phyloP scores from a whole-genome alignment of 768 basidiomycete genomes.

The Mycena rosella region DNA sequence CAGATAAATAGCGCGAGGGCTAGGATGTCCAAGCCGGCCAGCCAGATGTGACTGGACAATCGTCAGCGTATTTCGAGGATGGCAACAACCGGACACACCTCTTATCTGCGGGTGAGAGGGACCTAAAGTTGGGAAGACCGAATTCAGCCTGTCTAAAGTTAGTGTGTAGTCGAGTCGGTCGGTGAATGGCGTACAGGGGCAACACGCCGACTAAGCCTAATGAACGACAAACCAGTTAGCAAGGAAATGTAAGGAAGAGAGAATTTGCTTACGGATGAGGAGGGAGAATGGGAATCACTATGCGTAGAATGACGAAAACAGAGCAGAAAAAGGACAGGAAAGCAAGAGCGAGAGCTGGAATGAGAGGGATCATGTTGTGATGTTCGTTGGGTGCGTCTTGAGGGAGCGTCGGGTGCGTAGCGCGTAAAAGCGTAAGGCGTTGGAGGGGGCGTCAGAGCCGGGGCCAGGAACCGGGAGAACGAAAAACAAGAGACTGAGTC shows the following conservation, averaged over 20 bases:
- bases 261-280: conserved; percentile 60
- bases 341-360: conserved; percentile 74
- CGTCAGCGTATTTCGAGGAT: background rate
- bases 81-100: conserved; percentile 42
- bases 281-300: conserved; percentile 80
- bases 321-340: conserved; percentile 81
- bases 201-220: conserved; percentile 73
- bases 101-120: conserved; percentile 77
- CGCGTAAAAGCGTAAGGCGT: conserved; percentile 58
- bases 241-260: background rate
- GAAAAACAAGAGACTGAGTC: conserved; percentile 38
- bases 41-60: conserved; percentile 68
- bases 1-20: conserved; percentile 75
- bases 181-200: conserved; percentile 65
- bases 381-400: conserved; percentile 50
- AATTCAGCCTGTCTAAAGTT: conserved; percentile 73
- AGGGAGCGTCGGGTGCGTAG: conserved; percentile 61
- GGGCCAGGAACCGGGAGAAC: conserved; percentile 47
- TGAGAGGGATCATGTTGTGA: conserved; percentile 72
- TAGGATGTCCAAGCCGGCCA: conserved; percentile 74
- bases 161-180: conserved; percentile 37
- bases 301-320: conserved; percentile 81
- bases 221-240: background rate
- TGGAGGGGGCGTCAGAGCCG: conserved; percentile 49
- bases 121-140: conserved; percentile 76